Percentiles rank a stretch among this genome's conserved stretches.
These are phyloP conservation scores for Salvia rosmarinus DNA, from an alignment of 257 asterid species.

Conservation along the genomic window DNA sequence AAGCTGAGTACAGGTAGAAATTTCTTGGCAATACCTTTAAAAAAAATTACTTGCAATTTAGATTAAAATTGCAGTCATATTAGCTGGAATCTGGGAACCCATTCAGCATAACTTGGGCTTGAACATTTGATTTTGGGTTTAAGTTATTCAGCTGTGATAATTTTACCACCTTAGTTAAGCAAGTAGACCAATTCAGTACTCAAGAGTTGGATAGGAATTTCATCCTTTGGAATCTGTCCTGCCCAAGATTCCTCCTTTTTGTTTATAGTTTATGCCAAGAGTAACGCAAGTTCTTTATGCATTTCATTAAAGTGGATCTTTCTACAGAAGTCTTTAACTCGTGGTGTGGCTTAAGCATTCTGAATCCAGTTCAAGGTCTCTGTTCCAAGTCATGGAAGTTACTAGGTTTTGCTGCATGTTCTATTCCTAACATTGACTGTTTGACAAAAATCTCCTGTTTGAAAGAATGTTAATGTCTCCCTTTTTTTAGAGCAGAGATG, in stretches of 20 bases:
- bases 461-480: neutral
- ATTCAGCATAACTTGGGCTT: too few relatives aligned
- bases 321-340: neutral
- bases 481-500: neutral
- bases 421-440: neutral
- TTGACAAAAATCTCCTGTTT: neutral
- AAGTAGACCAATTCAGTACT: neutral
- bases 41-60: neutral
- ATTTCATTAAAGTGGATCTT: neutral
- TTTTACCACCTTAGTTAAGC: neutral
- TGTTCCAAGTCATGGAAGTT: neutral
- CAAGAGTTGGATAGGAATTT: neutral
- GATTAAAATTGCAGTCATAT: neutral
- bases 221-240: neutral
- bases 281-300: too few relatives aligned
- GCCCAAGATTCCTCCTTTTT: neutral
- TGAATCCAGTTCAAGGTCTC: neutral
- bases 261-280: neutral
- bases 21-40: neutral
- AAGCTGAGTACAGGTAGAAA: neutral
- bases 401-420: neutral
- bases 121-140: neutral
- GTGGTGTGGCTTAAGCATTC: slow-evolving; percentile 8
- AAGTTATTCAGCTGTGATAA: neutral
- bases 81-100: neutral